phyloP scores from a whole-genome alignment of 1,284 basidiomycete genomes.

The Microbotryum lychnidis-dioicae region DNA sequence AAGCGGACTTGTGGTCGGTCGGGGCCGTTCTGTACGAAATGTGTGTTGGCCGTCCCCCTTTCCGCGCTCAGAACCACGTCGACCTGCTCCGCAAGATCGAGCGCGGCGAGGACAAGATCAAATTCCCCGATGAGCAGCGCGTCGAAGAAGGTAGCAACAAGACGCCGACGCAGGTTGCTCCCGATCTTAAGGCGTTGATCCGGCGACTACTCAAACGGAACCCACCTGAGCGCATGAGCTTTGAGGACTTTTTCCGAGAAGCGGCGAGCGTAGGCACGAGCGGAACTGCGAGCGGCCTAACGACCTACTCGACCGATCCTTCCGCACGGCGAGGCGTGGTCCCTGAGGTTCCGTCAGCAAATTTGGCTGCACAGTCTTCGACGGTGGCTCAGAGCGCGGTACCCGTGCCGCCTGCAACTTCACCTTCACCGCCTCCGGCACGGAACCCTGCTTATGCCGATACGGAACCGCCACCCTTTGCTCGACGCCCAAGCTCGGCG shows the following conservation, averaged over 20 bases:
- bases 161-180: slow-evolving; percentile 49
- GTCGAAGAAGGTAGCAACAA: slow-evolving; percentile 20
- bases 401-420: background rate
- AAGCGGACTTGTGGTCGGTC: slow-evolving; percentile 95
- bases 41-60: slow-evolving; percentile 84
- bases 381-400: background rate
- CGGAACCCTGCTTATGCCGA: slow-evolving; percentile 7
- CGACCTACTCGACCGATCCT: slow-evolving; percentile 30
- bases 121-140: slow-evolving; percentile 74
- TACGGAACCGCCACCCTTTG: slow-evolving; percentile 24
- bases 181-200: slow-evolving; percentile 83
- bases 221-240: slow-evolving; percentile 75
- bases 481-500: slow-evolving; percentile 10
- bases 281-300: slow-evolving; percentile 24
- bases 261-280: slow-evolving; percentile 28
- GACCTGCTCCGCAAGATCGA: slow-evolving; percentile 93
- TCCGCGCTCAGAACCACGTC: slow-evolving; percentile 90
- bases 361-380: background rate
- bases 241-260: slow-evolving; percentile 84
- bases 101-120: slow-evolving; percentile 60
- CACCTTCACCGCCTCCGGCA: slow-evolving; percentile 7
- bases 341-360: background rate
- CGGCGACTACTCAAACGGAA: slow-evolving; percentile 71
- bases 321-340: slow-evolving; percentile 2
- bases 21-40: slow-evolving; percentile 96